Percentiles rank a stretch among this genome's conserved stretches.
These are phyloP conservation scores for Lathyrus oleraceus DNA, from an alignment of 306 rosid species.

Conservation along the genomic window DNA sequence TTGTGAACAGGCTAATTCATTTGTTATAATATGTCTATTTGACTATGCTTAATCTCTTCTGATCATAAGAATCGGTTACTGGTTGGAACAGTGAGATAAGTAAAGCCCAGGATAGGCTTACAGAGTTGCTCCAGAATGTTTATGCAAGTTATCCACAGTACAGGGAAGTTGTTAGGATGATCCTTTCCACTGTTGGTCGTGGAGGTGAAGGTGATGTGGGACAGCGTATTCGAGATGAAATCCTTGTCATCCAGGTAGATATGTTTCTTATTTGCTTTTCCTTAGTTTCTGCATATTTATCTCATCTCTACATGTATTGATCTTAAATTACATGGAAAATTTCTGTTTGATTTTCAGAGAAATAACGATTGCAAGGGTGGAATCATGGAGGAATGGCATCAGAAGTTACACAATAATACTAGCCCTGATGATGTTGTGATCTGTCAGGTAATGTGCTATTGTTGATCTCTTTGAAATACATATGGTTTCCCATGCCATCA, in stretches of 20 bases:
- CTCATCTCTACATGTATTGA: constrained; percentile 29
- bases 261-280: constrained; percentile 30
- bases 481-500: constrained; percentile 25
- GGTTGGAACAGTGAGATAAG: constrained; percentile 84
- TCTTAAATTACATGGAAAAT: constrained; percentile 28
- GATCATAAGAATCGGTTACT: constrained; percentile 24
- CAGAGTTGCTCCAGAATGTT: constrained; percentile 75
- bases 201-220: constrained; percentile 99
- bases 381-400: constrained; percentile 99
- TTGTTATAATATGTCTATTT: constrained; percentile 10
- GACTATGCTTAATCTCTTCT: constrained; percentile 32
- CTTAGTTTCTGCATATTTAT: constrained; percentile 20
- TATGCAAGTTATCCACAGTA: constrained; percentile 70
- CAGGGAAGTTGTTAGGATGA: constrained; percentile 81
- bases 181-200: constrained; percentile 94
- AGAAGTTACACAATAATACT: constrained; percentile 96
- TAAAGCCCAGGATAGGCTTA: constrained; percentile 93
- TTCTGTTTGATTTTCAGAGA: constrained; percentile 58
- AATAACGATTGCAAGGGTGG: constrained; percentile 84
- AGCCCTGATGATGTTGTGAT: constrained; percentile 98
- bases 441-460: constrained; percentile 75
- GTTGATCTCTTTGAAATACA: constrained; percentile 33
- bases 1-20: constrained; percentile 27
- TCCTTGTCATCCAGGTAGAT: constrained; percentile 86
- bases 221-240: constrained; percentile 98